Percentiles rank a stretch among this genome's conserved stretches.
Conservation (phyloP, 2,329 filamentous ascomycete genomes). For the Pleurostoma richardsiae region DNA sequence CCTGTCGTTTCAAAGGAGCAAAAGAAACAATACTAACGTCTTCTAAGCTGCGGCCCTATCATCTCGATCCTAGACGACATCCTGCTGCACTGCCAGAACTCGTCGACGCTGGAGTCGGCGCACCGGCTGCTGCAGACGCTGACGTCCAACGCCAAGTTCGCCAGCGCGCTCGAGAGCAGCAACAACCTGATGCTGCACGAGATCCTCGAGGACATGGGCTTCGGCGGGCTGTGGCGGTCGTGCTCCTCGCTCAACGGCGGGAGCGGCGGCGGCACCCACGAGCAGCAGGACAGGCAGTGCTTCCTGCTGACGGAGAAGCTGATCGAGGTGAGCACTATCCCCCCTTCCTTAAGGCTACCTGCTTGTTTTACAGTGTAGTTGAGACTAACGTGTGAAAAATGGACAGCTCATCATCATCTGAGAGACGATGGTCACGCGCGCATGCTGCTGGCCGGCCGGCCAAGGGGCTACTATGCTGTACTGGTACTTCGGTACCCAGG, state of each 20-base stretch:
- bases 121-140: slow-evolving; percentile 56
- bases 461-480: too few relatives aligned
- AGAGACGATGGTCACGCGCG: too few relatives aligned
- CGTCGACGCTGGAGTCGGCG: slow-evolving; percentile 53
- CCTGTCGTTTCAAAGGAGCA: neutral
- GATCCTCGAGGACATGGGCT: slow-evolving; percentile 55
- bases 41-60: slow-evolving; percentile 47
- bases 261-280: slow-evolving; percentile 20
- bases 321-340: slow-evolving; percentile 45
- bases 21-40: neutral
- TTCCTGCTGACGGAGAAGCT: slow-evolving; percentile 53
- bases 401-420: too few relatives aligned
- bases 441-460: too few relatives aligned
- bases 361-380: too few relatives aligned
- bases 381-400: too few relatives aligned
- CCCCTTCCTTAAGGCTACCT: neutral
- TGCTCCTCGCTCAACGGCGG: slow-evolving; percentile 42
- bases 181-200: slow-evolving; percentile 37
- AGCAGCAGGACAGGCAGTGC: slow-evolving; percentile 42
- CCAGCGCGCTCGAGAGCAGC: slow-evolving; percentile 39
- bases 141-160: slow-evolving; percentile 47
- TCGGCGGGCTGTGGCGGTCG: slow-evolving; percentile 57
- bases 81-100: slow-evolving; percentile 58
- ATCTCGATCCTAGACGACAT: slow-evolving; percentile 56
- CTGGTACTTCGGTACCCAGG: too few relatives aligned